Percentiles rank a stretch among this genome's conserved stretches.
phyloP scores from a whole-genome alignment of 2,329 filamentous ascomycete species.

The Rhynchosporium agropyri region DNA sequence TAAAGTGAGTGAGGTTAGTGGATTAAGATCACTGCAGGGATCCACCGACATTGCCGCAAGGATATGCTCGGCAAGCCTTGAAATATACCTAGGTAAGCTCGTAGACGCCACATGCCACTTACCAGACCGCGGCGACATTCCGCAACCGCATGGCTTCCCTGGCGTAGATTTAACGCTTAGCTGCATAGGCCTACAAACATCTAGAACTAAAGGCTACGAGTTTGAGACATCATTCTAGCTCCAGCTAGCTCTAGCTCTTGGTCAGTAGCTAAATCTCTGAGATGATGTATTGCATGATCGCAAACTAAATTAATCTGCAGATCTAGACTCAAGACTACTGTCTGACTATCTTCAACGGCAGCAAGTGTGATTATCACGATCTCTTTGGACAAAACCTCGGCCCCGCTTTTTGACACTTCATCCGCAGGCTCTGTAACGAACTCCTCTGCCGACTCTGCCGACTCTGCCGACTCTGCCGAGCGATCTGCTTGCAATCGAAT shows the following conservation, averaged over 20 bases:
- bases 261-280: neutral
- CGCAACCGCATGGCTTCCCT: neutral
- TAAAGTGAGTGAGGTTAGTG: slow-evolving; percentile 2
- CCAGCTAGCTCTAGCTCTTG: neutral
- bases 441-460: too few species aligned
- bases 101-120: slow-evolving; percentile 1
- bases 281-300: neutral
- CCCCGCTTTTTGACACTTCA: slow-evolving; percentile 2
- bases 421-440: neutral
- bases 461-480: neutral
- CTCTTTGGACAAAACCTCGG: neutral
- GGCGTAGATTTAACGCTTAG: neutral
- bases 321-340: neutral
- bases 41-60: slow-evolving; percentile 6
- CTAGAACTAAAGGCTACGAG: neutral
- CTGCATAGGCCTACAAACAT: neutral
- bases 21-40: slow-evolving; percentile 12
- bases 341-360: neutral
- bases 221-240: neutral
- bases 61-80: neutral
- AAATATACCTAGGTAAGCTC: neutral
- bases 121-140: neutral
- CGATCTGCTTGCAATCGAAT: slow-evolving; percentile 8
- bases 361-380: neutral
- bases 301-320: slow-evolving; percentile 1